phyloP scores from a whole-genome alignment of 169 alveolate genomes.

The Besnoitia besnoiti region DNA sequence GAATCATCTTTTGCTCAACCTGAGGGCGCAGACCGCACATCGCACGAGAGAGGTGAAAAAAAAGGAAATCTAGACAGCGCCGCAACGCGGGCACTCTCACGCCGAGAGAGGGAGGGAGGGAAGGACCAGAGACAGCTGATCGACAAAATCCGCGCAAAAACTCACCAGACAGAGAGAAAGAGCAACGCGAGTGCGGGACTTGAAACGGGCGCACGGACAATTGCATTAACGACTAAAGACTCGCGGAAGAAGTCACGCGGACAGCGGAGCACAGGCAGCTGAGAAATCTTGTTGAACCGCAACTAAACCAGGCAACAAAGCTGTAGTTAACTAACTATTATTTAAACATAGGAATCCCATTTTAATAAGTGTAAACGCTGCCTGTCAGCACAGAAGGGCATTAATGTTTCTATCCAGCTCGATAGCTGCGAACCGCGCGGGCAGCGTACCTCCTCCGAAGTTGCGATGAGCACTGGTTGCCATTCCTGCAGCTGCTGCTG shows the following conservation, averaged over 20 bases:
- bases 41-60: background rate
- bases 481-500: slow-evolving; percentile 84
- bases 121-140: no score
- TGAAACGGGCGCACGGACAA: no score
- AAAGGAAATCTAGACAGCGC: no score
- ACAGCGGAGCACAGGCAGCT: background rate
- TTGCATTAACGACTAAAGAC: no score
- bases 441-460: slow-evolving; percentile 81
- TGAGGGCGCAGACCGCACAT: background rate
- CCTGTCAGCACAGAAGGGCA: no score
- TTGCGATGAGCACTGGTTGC: slow-evolving; percentile 92
- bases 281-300: background rate
- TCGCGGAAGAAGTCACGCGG: background rate
- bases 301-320: background rate
- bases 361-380: no score
- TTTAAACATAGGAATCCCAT: background rate
- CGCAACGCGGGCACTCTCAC: no score
- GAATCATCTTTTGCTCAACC: slow-evolving; percentile 90
- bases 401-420: background rate
- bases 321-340: background rate
- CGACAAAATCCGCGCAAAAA: no score
- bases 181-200: no score
- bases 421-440: background rate
- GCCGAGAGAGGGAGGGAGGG: no score
- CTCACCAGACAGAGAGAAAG: no score